A percentile compares a stretch with the other conserved stretches of the same genome.
phyloP scores from a whole-genome alignment of 805 yeast genomes.

The Yamadazyma paraphyllophila region DNA sequence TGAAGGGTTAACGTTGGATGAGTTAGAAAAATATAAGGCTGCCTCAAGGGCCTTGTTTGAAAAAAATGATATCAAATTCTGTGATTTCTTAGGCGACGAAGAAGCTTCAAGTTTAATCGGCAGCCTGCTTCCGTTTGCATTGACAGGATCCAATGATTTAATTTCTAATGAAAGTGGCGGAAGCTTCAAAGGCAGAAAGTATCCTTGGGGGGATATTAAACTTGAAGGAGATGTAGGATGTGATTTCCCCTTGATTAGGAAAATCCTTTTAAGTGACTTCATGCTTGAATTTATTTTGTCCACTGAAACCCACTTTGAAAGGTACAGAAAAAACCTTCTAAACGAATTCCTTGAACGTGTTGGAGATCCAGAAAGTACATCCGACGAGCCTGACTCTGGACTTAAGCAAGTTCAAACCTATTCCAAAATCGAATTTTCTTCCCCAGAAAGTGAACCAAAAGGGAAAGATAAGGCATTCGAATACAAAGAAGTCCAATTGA shows the following conservation, averaged over 20 bases:
- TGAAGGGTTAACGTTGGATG: conserved; percentile 31
- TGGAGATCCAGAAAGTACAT: neutral
- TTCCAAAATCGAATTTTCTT: conserved; percentile 28
- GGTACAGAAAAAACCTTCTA: conserved; percentile 31
- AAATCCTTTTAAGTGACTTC: conserved; percentile 63
- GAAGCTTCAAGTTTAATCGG: conserved; percentile 30
- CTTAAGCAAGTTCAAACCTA: conserved; percentile 39
- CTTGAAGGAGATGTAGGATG: conserved; percentile 76
- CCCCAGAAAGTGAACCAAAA: neutral
- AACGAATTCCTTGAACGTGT: neutral
- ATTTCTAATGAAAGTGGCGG: conserved; percentile 28
- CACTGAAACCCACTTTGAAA: conserved; percentile 76
- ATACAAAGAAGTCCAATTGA: conserved; percentile 43
- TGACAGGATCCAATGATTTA: conserved; percentile 61
- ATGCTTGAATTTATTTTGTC: conserved; percentile 76
- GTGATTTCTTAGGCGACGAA: conserved; percentile 31
- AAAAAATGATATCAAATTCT: conserved; percentile 25
- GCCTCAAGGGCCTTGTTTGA: conserved; percentile 23
- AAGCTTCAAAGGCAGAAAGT: conserved; percentile 68
- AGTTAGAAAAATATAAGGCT: conserved; percentile 24
- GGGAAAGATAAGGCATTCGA: conserved; percentile 42
- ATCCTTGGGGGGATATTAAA: conserved; percentile 85
- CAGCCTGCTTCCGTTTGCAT: conserved; percentile 60
- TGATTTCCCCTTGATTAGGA: conserved; percentile 67
- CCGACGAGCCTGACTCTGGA: conserved; percentile 14